Base-by-base conservation (phyloP, 805 yeast species). In the Candida gorgasii region DNA sequence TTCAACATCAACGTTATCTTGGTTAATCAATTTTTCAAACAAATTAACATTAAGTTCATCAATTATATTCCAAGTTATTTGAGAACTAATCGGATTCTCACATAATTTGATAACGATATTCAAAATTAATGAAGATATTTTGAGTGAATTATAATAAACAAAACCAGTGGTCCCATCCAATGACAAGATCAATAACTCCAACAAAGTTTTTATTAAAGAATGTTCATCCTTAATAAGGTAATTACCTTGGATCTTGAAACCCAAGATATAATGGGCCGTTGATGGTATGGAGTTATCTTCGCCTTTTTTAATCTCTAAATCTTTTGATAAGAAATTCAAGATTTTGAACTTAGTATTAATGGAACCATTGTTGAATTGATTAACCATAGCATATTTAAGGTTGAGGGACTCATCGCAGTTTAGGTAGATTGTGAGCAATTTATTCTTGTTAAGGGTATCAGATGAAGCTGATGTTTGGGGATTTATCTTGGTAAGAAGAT, bases 341-440 rank as follows among this genome's bases (percentile, higher is more conserved):
- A 89, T 59, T 12, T 75, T 72, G 22, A 79, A 57, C 54, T 89
- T 88, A 11, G 80, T 55, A 4, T 62, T 65, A 24, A 82, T 59
- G 5, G 67, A 62, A 6, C 66, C 59, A 1, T 63, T 61, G 33
- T 77, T 82, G 32, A 71, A 56, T 54, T 88, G 95, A 30, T 79
- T 76, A 31, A 87, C 80, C 45, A 89, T 81, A 0, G 89, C 80
- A 51, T 77, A 78, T 46, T 85, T 78, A 28, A 92, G 85, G 49
- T 90, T 74, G 1, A 75, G 67, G 0, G 95, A 80, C 51, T 90
- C 97, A 50, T 87, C 87, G 23, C 86, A 78, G 12, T 89, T 83
- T 52, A 83, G 85, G 40, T 86, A 73, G 28, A 86, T 73, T 0
- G 88, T 80, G 36, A 90, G 61, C 11, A 92, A 63, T 49, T 89